Evolutionary conservation across 140 eudicot species (phyloP).

Genomic region (Flaveria floridana): DNA sequence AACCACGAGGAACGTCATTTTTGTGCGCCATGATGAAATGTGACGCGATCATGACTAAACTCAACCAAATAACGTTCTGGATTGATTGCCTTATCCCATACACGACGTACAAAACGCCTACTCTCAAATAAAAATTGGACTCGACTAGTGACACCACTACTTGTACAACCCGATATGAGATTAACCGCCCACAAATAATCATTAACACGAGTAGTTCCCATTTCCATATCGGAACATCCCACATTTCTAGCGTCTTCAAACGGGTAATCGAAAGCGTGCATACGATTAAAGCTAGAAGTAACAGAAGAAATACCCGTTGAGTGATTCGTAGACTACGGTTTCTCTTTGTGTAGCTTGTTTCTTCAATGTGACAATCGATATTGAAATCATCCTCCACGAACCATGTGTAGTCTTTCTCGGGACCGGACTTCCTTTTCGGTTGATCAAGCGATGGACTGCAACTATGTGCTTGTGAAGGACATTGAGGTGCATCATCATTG

Average conservation of each 20-base stretch:
- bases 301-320: slow-evolving; percentile 40
- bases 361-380: slow-evolving; percentile 3
- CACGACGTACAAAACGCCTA: slow-evolving; percentile 53
- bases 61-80: slow-evolving; percentile 58
- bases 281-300: slow-evolving; percentile 42
- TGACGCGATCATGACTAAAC: slow-evolving; percentile 48
- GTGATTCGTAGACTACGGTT: slow-evolving; percentile 5
- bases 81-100: slow-evolving; percentile 59
- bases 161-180: slow-evolving; percentile 49
- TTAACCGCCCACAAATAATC: slow-evolving; percentile 50
- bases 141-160: slow-evolving; percentile 45
- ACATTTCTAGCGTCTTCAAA: slow-evolving; percentile 21
- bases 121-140: slow-evolving; percentile 46
- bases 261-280: slow-evolving; percentile 41
- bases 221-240: slow-evolving; percentile 51
- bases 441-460: background rate
- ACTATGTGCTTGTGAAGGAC: background rate
- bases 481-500: background rate
- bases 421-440: background rate
- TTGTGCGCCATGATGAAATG: slow-evolving; percentile 33
- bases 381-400: slow-evolving; percentile 26
- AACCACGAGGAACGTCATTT: slow-evolving; percentile 31
- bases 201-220: slow-evolving; percentile 53
- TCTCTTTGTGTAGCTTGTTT: background rate
- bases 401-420: slow-evolving; percentile 22